These are phyloP conservation scores for Serendipita sp. DNA, from an alignment of 768 basidiomycete species.

Conservation along the genomic window DNA sequence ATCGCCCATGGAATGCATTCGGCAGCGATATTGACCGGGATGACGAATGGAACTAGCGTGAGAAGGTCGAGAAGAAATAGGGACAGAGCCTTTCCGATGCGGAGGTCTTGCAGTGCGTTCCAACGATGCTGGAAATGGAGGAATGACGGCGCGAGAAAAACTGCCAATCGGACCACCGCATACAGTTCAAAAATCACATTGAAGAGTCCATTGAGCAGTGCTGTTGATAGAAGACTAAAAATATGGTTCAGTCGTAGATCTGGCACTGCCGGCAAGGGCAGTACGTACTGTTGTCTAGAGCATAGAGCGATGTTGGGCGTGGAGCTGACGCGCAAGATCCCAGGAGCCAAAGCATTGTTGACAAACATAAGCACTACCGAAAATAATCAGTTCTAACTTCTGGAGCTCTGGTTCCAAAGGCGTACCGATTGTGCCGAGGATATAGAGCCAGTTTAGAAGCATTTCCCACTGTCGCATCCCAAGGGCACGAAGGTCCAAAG, in stretches of 20 bases:
- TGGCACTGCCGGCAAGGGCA: constrained; percentile 9
- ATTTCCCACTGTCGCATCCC: constrained; percentile 20
- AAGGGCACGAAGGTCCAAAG: constrained; percentile 20
- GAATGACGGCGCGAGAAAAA: constrained; percentile 16
- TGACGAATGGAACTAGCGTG: constrained; percentile 23
- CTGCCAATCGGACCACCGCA: constrained; percentile 20
- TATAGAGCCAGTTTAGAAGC: constrained; percentile 18
- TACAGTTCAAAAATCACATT: constrained; percentile 26
- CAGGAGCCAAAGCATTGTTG: constrained; percentile 24
- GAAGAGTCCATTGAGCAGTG: constrained; percentile 21
- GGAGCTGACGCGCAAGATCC: constrained; percentile 14
- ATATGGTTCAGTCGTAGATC: not conserved
- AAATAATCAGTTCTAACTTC: not conserved
- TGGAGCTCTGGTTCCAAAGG: not conserved
- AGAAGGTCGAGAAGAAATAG: constrained; percentile 29
- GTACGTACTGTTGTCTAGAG: constrained; percentile 12
- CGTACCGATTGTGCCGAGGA: constrained; percentile 24
- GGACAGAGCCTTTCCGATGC: constrained; percentile 21
- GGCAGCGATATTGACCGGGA: constrained; percentile 21
- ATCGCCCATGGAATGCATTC: constrained; percentile 28
- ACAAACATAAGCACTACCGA: constrained; percentile 24
- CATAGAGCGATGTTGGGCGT: constrained; percentile 16
- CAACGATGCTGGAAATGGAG: constrained; percentile 11
- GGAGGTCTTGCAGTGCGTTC: constrained; percentile 17
- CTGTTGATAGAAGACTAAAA: constrained; percentile 24